Base-by-base conservation (phyloP, 208 protist species). In the Acanthamoeba lenticulata region DNA sequence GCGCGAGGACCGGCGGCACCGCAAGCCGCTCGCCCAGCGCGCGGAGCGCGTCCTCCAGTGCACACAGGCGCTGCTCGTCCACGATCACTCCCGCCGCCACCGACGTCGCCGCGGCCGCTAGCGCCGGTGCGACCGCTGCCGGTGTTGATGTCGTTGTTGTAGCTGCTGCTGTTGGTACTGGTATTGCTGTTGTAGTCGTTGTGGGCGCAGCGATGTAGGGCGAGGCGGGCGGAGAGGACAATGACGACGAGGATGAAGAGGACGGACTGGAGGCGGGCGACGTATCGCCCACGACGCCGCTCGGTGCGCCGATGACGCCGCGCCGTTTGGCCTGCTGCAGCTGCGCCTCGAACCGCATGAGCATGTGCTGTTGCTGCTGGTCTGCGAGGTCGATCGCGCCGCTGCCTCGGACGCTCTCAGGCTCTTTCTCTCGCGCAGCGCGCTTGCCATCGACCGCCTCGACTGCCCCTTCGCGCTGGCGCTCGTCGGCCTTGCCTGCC, bases 291-390 rank as follows among this genome's bases (percentile, higher is more conserved):
- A 36, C 77, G 3, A 86, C 44, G 17, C 77, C 77, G 45, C 77
- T 86, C 45, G 77, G 44, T 27, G 77, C 40, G 9, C 77, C 77
- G 44, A 86, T 86, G 44, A 86, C 77, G 77, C 77, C 77, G 44
- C 77, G 77, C n/a, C 57, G 42, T 24, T 57, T 57, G 27, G 42
- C 77, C 77, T 42, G 38, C 24, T 42, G 49, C n/a, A 86, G 77
- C 45, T 86, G 77, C 13, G 21, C 44, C 5, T 47, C 44, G 29
- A 86, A 42, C 24, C 40, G 40, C 6, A 4, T 38, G 77, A 86
- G 32, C 11, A 86, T 3, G n/a, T 86, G 38, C 45, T 86, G 77
- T 13, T 38, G 77, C 45, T 86, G 77, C 29, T 86, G 77, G 45
- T 86, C 77, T 0, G 32, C 27, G 38, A 86, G 13, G 6, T 9